phyloP scores from a whole-genome alignment of 768 basidiomycete genomes.

The Leccinum olivaceopallidum region DNA sequence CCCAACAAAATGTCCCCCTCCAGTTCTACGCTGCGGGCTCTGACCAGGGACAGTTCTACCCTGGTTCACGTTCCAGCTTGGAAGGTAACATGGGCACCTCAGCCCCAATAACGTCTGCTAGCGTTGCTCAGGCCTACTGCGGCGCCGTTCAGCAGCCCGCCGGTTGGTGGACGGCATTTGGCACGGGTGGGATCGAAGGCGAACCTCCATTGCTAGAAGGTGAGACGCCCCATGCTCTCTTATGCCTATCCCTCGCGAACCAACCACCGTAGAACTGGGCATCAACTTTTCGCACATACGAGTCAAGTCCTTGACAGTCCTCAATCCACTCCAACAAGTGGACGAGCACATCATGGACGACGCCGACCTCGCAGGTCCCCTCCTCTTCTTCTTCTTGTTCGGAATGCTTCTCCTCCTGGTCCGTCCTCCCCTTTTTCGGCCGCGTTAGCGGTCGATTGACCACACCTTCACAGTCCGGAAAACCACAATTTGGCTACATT shows the following conservation, averaged over 20 bases:
- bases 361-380: conserved; percentile 94
- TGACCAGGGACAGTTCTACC: conserved; percentile 62
- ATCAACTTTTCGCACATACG: conserved; percentile 98
- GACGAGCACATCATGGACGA: conserved; percentile 98
- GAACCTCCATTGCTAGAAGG: conserved; percentile 96
- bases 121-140: conserved; percentile 52
- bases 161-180: conserved; percentile 95
- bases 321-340: conserved; percentile 84
- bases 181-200: conserved; percentile 92
- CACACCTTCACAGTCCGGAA: conserved; percentile 71
- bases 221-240: conserved; percentile 32
- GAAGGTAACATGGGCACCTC: conserved; percentile 68
- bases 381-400: conserved; percentile 94
- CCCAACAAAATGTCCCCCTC: conserved; percentile 58
- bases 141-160: conserved; percentile 75
- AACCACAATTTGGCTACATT: conserved; percentile 98
- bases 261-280: conserved; percentile 71
- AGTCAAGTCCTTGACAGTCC: conserved; percentile 90
- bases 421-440: conserved; percentile 34
- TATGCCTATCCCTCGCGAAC: neutral
- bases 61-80: conserved; percentile 71
- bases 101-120: conserved; percentile 48
- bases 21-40: conserved; percentile 76
- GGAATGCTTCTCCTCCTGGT: conserved; percentile 91
- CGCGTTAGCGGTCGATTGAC: conserved; percentile 4